Percentiles rank a stretch among this genome's conserved stretches.
Conservation (phyloP, 768 basidiomycete species). For the Russula sp. region DNA sequence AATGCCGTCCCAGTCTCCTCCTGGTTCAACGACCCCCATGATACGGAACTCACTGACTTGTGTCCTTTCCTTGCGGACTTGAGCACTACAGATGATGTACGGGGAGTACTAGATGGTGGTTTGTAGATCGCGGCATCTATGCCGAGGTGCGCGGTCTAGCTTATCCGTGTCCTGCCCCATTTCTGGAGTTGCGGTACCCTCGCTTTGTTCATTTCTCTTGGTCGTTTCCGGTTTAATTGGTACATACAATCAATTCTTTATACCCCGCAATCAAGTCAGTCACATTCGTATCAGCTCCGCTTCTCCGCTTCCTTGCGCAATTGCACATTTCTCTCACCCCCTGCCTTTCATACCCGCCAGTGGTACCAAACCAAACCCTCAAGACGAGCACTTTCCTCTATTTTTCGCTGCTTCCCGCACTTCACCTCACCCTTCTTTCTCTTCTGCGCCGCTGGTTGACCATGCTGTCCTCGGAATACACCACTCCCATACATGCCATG, state of each 20-base stretch:
- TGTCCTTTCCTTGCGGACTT: slow-evolving; percentile 93
- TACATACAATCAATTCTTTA: slow-evolving; percentile 26
- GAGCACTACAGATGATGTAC: slow-evolving; percentile 76
- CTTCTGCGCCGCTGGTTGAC: slow-evolving; percentile 11
- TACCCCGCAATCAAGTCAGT: slow-evolving; percentile 26
- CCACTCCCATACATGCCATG: slow-evolving; percentile 2
- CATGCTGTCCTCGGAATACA: slow-evolving; percentile 14
- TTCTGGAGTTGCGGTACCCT: slow-evolving; percentile 11
- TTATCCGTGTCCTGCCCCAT: background rate
- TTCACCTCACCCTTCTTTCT: background rate
- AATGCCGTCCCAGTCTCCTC: slow-evolving; percentile 98
- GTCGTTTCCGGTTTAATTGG: slow-evolving; percentile 25
- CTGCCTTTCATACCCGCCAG: slow-evolving; percentile 2
- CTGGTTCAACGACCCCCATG: slow-evolving; percentile 99
- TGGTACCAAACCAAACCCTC: background rate
- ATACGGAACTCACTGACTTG: slow-evolving; percentile 94
- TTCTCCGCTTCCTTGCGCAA: slow-evolving; percentile 11
- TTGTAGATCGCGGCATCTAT: slow-evolving; percentile 38
- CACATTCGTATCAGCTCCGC: slow-evolving; percentile 23
- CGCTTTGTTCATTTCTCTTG: slow-evolving; percentile 17
- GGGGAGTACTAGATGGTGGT: slow-evolving; percentile 85
- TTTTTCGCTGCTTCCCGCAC: background rate
- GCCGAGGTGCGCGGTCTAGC: background rate
- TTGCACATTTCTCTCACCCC: slow-evolving; percentile 9
- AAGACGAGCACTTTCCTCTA: background rate